Conservation (phyloP, 2,329 filamentous ascomycete species). For the Scleromitrula shiraiana region DNA sequence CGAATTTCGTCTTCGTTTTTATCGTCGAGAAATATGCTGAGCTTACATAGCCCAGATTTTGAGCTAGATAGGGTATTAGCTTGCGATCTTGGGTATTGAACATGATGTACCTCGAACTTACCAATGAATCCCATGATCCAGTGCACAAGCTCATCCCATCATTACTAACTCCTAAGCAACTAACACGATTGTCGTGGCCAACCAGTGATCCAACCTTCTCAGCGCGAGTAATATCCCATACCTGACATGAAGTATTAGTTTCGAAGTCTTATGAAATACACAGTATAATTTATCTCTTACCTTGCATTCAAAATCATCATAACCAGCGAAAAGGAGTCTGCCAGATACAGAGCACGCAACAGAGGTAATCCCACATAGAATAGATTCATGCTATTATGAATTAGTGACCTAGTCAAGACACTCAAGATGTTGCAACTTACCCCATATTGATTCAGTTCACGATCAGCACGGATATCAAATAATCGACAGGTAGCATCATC, state of each 20-base stretch:
- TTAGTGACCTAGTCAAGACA: conserved; percentile 14
- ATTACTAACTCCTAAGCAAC: conserved; percentile 97
- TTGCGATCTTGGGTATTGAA: neutral
- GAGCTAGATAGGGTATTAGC: conserved; percentile 44
- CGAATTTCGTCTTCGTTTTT: conserved; percentile 6
- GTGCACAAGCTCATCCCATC: conserved; percentile 99
- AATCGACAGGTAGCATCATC: conserved; percentile 96
- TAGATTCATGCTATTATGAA: conserved; percentile 73
- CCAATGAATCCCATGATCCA: conserved; percentile 97
- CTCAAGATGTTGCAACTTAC: conserved; percentile 37
- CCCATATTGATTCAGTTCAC: conserved; percentile 62
- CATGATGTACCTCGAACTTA: conserved; percentile 42
- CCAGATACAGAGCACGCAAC: conserved; percentile 97
- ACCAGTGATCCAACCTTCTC: conserved; percentile 96
- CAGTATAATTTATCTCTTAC: conserved; percentile 41
- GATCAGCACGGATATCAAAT: conserved; percentile 94
- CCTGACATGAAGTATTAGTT: conserved; percentile 43
- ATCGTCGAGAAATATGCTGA: conserved; percentile 6
- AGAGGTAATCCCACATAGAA: conserved; percentile 95
- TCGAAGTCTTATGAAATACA: neutral
- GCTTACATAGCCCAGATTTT: conserved; percentile 68
- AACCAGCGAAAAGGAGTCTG: conserved; percentile 88
- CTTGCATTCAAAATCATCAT: conserved; percentile 99
- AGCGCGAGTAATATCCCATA: conserved; percentile 94
- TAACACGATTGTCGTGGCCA: conserved; percentile 97